Percentiles rank a stretch among this genome's conserved stretches.
Evolutionary conservation across 148 eudicot species (phyloP).

Genomic region (Silene uniflora): DNA sequence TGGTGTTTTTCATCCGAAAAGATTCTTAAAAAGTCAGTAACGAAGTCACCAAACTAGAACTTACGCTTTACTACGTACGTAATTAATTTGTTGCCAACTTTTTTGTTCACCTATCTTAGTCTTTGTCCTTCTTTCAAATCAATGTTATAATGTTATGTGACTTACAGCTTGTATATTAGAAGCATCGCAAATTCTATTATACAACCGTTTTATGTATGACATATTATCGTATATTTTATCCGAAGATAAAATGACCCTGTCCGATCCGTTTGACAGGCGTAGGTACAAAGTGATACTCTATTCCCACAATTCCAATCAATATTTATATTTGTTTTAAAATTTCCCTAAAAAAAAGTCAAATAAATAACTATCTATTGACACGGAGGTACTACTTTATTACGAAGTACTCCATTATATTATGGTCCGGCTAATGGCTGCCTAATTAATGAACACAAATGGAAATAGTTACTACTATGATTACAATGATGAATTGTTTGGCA

Average conservation of each 20-base stretch:
- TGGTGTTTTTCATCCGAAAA: conserved; percentile 14
- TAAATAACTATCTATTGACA: too few relatives aligned
- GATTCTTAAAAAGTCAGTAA: conserved; percentile 20
- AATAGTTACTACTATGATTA: background rate
- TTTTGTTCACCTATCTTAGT: conserved; percentile 27
- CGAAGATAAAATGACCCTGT: too few relatives aligned
- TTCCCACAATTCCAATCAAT: too few relatives aligned
- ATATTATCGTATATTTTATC: too few relatives aligned
- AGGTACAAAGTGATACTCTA: too few relatives aligned
- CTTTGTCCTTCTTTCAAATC: conserved; percentile 9
- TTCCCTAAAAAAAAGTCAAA: too few relatives aligned
- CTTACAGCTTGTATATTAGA: background rate
- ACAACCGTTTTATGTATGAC: too few relatives aligned
- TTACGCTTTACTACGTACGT: background rate
- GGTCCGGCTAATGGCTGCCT: conserved; percentile 11
- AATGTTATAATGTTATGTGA: too few relatives aligned
- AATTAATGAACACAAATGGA: conserved; percentile 15
- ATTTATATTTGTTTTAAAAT: too few relatives aligned
- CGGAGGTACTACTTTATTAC: background rate
- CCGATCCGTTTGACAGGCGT: too few relatives aligned
- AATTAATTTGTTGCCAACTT: background rate
- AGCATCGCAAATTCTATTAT: too few relatives aligned
- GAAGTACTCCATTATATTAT: conserved; percentile 2
- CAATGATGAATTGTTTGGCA: conserved; percentile 15
- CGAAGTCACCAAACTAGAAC: conserved; percentile 27